These are phyloP conservation scores for Kurtzmaniella cleridarum DNA, from an alignment of 805 yeast species.

Conservation along the genomic window DNA sequence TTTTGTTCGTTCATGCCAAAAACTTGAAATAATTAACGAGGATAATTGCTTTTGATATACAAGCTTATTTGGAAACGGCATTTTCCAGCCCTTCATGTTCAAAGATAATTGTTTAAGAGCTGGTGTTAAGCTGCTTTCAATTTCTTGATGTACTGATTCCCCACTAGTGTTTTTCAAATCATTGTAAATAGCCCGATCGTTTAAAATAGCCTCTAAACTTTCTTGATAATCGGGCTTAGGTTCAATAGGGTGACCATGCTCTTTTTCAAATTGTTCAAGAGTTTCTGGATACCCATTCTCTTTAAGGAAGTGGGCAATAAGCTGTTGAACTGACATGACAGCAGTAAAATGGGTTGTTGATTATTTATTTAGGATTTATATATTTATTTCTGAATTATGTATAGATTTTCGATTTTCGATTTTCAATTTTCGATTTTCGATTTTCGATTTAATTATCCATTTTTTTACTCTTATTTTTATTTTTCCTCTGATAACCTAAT, in stretches of 20 bases:
- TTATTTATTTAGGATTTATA: neutral
- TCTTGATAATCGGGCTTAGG: conserved; percentile 21
- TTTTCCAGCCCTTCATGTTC: conserved; percentile 18
- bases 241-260: conserved; percentile 33
- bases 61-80: conserved; percentile 23
- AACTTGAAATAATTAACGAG: conserved; percentile 22
- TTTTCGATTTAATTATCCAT: neutral
- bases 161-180: conserved; percentile 7
- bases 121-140: no score
- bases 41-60: conserved; percentile 8
- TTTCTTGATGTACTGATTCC: conserved; percentile 5
- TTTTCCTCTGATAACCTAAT: no score
- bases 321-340: conserved; percentile 18
- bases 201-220: conserved; percentile 32
- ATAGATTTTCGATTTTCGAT: neutral
- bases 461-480: neutral
- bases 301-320: conserved; percentile 58
- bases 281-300: conserved; percentile 45
- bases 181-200: conserved; percentile 30
- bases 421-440: neutral
- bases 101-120: neutral
- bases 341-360: neutral
- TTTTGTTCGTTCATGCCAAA: conserved; percentile 2
- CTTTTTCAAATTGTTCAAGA: conserved; percentile 42
- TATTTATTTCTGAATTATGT: neutral